Base-by-base conservation (phyloP, 805 yeast species). In the Komagataella pseudopastoris region DNA sequence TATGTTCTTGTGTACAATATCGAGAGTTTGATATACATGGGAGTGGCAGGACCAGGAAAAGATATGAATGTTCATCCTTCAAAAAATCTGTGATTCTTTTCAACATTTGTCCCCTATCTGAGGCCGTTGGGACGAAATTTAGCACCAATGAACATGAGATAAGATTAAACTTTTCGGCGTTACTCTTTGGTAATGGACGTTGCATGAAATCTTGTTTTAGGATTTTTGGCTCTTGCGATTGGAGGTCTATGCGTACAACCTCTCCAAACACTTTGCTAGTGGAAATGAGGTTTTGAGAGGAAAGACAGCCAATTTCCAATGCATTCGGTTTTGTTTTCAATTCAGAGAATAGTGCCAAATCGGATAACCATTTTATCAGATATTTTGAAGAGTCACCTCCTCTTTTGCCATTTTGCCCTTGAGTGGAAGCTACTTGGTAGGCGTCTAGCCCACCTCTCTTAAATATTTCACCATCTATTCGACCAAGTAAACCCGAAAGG, bases 351-450 rank as follows among this genome's bases (percentile, higher is more conserved):
- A 53, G 23, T 5, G 52, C 56, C 45, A 67, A 50, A 43, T 71
- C 74, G 20, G 70, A 67, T 4, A 88, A 65, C 90, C 95, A 88
- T 52, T 80, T 77, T n/a, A 88, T 74, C 47, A 91, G 68, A 59
- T 81, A 71, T 57, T 83, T 86, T 2, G 96, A 88, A 0, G 96
- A 88, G 61, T 91, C 99, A 1, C 96, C 96, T 0, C 99, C 98
- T 55, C 98, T 64, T 48, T 74, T 73, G 0, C 65, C 62, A 53
- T 79, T 77, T 59, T 91, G 99, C 0, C 99, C 99, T 50, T 80
- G 78, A 1, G 85, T 76, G 1, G 96, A 87, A 0, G 98, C 98
- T 18, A 73, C 65, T 60, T 91, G 99, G 63, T 91, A 91, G 8
- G 78, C 77, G 49, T 79, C 74, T 1, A 91, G 63, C 0, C 96